Conservation (phyloP, 306 rosid genomes). For the Sindora glabra region DNA sequence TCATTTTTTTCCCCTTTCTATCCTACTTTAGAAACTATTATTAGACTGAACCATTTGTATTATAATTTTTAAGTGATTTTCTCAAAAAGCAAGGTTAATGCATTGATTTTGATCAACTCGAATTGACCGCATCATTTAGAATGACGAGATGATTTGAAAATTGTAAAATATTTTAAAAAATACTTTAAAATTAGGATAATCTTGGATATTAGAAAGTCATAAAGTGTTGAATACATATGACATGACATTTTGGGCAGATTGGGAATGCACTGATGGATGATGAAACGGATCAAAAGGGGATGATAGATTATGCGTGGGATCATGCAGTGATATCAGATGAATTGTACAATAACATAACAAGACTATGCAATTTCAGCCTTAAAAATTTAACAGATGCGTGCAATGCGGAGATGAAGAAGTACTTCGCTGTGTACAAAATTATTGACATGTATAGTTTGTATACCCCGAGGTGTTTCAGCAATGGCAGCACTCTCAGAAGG, state of each 20-base stretch:
- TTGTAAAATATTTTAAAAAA: too few species aligned
- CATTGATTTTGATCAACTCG: too few species aligned
- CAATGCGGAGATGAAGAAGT: slow-evolving; percentile 16
- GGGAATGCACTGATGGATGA: slow-evolving; percentile 47
- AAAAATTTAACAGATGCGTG: slow-evolving; percentile 14
- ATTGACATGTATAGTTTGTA: slow-evolving; percentile 53
- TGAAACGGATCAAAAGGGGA: slow-evolving; percentile 46
- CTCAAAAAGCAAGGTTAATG: too few species aligned
- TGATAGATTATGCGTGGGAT: slow-evolving; percentile 54
- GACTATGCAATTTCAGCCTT: slow-evolving; percentile 26
- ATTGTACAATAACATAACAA: slow-evolving; percentile 25
- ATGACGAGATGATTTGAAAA: too few species aligned
- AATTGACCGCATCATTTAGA: too few species aligned
- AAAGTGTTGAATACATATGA: too few species aligned
- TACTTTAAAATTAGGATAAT: too few species aligned
- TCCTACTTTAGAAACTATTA: too few species aligned
- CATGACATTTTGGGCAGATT: slow-evolving; percentile 27
- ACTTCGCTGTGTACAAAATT: slow-evolving; percentile 18
- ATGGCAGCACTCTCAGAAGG: slow-evolving; percentile 1
- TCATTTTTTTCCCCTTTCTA: too few species aligned
- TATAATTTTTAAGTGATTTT: too few species aligned
- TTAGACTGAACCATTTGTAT: too few species aligned
- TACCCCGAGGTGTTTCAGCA: slow-evolving; percentile 32
- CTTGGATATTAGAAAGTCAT: too few species aligned
- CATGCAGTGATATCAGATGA: slow-evolving; percentile 50